Percentiles rank a stretch among this genome's conserved stretches.
These are phyloP conservation scores for Stephanodiscus minutulus DNA, from an alignment of 108 stramenopile genomes.

Conservation along the genomic window DNA sequence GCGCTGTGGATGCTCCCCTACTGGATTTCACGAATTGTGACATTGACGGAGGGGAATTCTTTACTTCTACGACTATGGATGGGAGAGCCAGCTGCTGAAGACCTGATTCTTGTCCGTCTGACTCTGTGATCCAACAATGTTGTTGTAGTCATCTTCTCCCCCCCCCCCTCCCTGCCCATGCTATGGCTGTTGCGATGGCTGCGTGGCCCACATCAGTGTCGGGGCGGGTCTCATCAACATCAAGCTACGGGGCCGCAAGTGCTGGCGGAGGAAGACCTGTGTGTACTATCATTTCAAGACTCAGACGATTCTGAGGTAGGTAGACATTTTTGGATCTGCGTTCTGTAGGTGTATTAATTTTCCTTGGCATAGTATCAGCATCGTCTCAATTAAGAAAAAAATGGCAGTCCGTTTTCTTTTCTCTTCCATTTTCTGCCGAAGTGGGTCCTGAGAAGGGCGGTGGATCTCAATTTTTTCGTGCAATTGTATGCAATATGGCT, in stretches of 20 bases:
- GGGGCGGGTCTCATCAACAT: slow-evolving; percentile 90
- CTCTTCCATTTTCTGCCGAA: slow-evolving; percentile 71
- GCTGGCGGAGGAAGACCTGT: slow-evolving; percentile 79
- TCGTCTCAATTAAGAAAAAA: neutral
- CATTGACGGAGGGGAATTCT: slow-evolving; percentile 59
- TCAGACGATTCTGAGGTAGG: slow-evolving; percentile 65
- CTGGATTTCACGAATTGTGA: slow-evolving; percentile 75
- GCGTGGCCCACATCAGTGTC: slow-evolving; percentile 70
- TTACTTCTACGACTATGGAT: slow-evolving; percentile 83
- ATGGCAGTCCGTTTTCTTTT: slow-evolving; percentile 56
- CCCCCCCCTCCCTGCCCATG: slow-evolving; percentile 47
- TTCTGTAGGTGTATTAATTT: neutral
- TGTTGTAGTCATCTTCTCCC: too few relatives aligned
- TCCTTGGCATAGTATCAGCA: neutral
- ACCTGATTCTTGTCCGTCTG: slow-evolving; percentile 83
- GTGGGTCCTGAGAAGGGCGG: slow-evolving; percentile 46
- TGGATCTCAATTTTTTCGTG: slow-evolving; percentile 71
- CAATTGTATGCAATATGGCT: slow-evolving; percentile 77
- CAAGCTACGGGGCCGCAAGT: slow-evolving; percentile 78
- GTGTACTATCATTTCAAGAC: slow-evolving; percentile 84
- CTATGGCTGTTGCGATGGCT: slow-evolving; percentile 85
- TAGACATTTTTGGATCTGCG: neutral
- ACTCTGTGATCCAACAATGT: slow-evolving; percentile 61
- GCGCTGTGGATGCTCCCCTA: slow-evolving; percentile 67
- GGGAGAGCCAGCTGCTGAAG: slow-evolving; percentile 83